These are phyloP conservation scores for Fusarium sp. DNA, from an alignment of 2,329 filamentous ascomycete species.

Conservation along the genomic window DNA sequence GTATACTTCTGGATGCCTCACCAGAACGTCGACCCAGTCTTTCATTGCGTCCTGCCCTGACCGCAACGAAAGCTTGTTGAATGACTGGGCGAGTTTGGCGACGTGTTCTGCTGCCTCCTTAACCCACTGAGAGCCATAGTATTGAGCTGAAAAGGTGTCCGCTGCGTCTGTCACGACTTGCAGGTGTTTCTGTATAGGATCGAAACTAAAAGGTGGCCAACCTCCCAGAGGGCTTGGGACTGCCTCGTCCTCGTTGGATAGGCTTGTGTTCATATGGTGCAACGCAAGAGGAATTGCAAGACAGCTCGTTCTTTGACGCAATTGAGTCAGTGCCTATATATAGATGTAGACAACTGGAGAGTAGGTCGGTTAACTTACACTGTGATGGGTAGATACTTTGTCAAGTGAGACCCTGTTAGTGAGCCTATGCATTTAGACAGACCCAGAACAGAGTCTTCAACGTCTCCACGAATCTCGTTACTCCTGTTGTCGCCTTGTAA, in stretches of 20 bases:
- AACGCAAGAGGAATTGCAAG: not conserved
- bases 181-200: accelerated
- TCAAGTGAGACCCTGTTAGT: not conserved
- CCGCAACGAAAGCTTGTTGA: not conserved
- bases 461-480: not conserved
- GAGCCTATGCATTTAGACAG: not conserved
- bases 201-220: accelerated
- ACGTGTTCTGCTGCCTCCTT: not conserved
- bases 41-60: not conserved
- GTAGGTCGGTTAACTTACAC: not conserved
- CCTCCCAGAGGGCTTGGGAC: not conserved
- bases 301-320: not conserved
- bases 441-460: not conserved
- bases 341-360: too few relatives aligned
- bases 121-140: not conserved
- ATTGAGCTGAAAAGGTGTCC: not conserved
- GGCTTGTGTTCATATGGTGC: not conserved
- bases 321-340: too few relatives aligned
- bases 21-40: not conserved
- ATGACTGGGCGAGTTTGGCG: not conserved
- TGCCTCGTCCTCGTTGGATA: accelerated
- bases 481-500: accelerated
- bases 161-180: not conserved
- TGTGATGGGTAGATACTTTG: not conserved
- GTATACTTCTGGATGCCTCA: not conserved